Evolutionary conservation across 805 yeast genomes (phyloP), one percentile per base, ranked within the genome.

Genomic region (Kodamaea neixiangensis): DNA sequence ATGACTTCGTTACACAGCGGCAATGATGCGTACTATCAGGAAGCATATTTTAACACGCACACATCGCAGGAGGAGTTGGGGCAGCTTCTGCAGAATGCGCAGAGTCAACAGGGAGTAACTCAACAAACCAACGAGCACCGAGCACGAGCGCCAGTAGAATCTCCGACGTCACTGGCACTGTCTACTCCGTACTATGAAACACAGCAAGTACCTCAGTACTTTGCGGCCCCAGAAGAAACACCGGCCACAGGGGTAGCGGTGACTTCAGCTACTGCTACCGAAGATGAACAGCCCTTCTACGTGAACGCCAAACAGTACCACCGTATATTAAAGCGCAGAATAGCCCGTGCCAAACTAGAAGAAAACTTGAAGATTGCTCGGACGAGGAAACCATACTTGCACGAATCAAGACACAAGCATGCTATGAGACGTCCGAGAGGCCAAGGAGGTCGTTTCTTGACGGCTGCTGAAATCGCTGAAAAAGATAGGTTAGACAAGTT

Each of bases 371-470:
- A 89, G 63, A 88, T 88, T 3, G 92, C 94, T 14, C 80, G 96
- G 55, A 96, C 96, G 14, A 82, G 98, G 60, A 86, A 87, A 65
- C 97, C 98, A 10, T 93, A 96, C 68, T 69, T 94, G 46, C 99
- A 94, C 65, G 99, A 94, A 69, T 89, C 97, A 15, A 80, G 99
- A 61, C 99, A 94, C 67, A 93, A 94, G 66, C 99, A 94, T 67
- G 99, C 99, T 2, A 94, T 94, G 99, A 81, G 98, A 65, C 81
- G 99, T 66, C 98, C 99, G 13, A 82, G 99, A 60, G 99, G 99
- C 21, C 98, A 94, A 72, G 99, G 99, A 29, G 99, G 99, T 5
- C 77, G 99, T 54, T 94, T 94, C 59, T 71, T 94, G 53, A 94
- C 99, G 0, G 97, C 98, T 11, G 96, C 97, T 5, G 79, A 75